phyloP scores from a whole-genome alignment of 106 monocot species.

The Gastrodia elata region DNA sequence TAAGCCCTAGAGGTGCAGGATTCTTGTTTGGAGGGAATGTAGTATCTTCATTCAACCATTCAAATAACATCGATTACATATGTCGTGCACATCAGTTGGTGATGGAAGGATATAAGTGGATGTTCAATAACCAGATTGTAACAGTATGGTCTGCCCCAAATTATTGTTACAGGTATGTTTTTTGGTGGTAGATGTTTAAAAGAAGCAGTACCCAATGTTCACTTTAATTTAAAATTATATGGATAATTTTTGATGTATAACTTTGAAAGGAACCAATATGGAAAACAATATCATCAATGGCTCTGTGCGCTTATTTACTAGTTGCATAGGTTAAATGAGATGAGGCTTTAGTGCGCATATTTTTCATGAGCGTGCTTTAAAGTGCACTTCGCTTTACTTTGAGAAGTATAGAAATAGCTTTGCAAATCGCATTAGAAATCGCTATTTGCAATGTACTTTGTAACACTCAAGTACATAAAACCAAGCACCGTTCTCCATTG shows the following conservation, averaged over 20 bases:
- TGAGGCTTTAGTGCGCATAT: neutral
- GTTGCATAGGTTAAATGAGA: neutral
- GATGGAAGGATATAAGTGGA: constrained; percentile 99
- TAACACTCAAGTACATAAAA: too few relatives aligned
- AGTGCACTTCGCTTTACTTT: too few relatives aligned
- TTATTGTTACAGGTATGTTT: constrained; percentile 80
- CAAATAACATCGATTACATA: constrained; percentile 91
- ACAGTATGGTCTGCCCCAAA: constrained; percentile 99
- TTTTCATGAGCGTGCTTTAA: neutral
- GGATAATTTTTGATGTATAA: neutral
- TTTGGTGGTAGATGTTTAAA: neutral
- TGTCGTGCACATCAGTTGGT: constrained; percentile 98
- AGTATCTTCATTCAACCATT: constrained; percentile 71
- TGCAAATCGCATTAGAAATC: too few relatives aligned
- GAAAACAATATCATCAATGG: neutral
- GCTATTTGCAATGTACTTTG: too few relatives aligned
- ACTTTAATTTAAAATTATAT: neutral
- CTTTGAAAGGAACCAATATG: neutral
- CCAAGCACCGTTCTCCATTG: too few relatives aligned
- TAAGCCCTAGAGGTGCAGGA: constrained; percentile 96
- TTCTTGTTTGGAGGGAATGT: constrained; percentile 87
- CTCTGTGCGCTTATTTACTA: neutral
- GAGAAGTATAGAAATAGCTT: too few relatives aligned
- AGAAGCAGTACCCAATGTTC: neutral
- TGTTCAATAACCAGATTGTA: constrained; percentile 96